These are phyloP conservation scores for Vickermania ingenoplastis DNA, from an alignment of 208 protist genomes.

Conservation along the genomic window DNA sequence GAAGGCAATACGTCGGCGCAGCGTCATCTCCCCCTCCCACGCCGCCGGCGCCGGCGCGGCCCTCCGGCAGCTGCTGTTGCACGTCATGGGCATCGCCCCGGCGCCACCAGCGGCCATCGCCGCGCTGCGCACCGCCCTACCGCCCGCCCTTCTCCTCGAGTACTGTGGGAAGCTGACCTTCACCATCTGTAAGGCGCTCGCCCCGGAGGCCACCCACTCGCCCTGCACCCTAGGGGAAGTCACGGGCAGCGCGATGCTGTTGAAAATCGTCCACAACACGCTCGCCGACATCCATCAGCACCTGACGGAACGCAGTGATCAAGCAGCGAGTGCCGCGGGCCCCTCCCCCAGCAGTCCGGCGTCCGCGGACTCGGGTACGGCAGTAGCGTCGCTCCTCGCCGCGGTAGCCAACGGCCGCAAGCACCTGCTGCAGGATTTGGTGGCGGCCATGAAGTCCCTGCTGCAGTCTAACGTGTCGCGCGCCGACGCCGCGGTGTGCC, in stretches of 20 bases:
- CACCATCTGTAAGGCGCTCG: not conserved
- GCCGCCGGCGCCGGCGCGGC: slow-evolving; percentile 29
- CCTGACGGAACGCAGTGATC: not conserved
- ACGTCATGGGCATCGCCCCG: slow-evolving; percentile 7
- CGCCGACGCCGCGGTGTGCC: not conserved
- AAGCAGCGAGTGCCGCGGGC: not conserved
- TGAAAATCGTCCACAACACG: not conserved
- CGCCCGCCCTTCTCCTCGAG: slow-evolving; percentile 3
- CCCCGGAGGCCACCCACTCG: not conserved
- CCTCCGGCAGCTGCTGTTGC: slow-evolving; percentile 25
- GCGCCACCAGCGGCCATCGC: not conserved
- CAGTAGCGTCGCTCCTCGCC: too few relatives aligned
- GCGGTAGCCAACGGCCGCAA: not conserved
- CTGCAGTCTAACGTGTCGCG: not conserved
- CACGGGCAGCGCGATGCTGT: not conserved
- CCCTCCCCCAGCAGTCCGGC: not conserved
- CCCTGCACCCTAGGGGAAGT: not conserved
- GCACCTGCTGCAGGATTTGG: not conserved
- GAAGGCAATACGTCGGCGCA: slow-evolving; percentile 20
- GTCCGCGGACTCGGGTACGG: too few relatives aligned
- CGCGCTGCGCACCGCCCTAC: not conserved
- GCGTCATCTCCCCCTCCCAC: slow-evolving; percentile 41
- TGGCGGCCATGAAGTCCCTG: not conserved
- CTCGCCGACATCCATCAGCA: not conserved
- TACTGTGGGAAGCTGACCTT: not conserved